Base-by-base conservation (phyloP, 1,284 basidiomycete species). In the Mrakiaceae sp. region DNA sequence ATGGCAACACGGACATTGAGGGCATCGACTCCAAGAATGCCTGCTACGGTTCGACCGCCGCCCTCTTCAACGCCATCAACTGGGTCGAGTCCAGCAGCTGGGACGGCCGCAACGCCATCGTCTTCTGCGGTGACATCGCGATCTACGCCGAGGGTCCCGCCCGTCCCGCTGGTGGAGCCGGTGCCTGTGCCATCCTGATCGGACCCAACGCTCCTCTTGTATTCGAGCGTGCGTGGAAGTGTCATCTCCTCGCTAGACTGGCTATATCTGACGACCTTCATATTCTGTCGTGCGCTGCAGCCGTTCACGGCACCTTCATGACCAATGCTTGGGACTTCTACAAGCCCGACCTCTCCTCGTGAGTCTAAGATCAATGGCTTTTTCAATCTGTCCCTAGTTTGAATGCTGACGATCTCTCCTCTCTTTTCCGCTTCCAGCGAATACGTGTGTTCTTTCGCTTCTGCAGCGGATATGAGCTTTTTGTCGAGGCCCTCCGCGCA, bases 11-110 rank as follows among this genome's bases (percentile, higher is more conserved):
- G 72, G 95, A 99, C 76, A 93, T 98, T 69, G 95, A 99, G 79
- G 95, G 95, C 71, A 88, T 99, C 74, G 95, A 99, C 81, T 93
- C 90, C 67, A 98, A 98, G 81, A 98, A 98, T 76, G 95, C 95
- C 27, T 99, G 95, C 81, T 99, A 99, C 76, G 95, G 95, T 58
- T 95, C 92, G 52, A 98, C 95, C 40, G 95, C 95, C 57, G 95
- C 95, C 4, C 84, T 98, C 67, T 98, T 96, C 85, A 98, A 98
- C 78, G 87, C 92, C 62, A 81, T 96, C 76, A 94, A 94, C 82
- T 98, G 95, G 95, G 81, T 98, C 69, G 95, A 98, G 78, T 88
- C 86, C 57, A 86, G 85, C 67, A 93, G 89, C n/a, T 98, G 95
- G 95, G 95, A 98, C 74, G 95, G 95, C 65, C 86, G 95, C 67